Percentiles rank a stretch among this genome's conserved stretches.
These are phyloP conservation scores for Boletellus sp. DNA, from an alignment of 768 basidiomycete species.

Conservation along the genomic window DNA sequence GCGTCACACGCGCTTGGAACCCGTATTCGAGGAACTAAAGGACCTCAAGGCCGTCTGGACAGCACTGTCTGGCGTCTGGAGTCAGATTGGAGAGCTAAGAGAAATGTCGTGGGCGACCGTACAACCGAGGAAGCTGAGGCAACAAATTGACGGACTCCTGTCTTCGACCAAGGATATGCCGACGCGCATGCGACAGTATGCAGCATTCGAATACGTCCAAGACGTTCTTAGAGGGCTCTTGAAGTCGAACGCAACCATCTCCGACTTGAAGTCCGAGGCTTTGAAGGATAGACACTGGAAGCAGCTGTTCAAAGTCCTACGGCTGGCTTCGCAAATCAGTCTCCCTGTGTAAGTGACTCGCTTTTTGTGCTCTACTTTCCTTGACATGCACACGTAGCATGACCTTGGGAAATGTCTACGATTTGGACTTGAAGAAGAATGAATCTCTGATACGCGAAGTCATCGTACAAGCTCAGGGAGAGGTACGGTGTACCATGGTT, in stretches of 20 bases:
- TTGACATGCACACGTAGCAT: constrained; percentile 49
- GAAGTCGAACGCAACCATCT: constrained; percentile 87
- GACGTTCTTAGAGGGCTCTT: constrained; percentile 81
- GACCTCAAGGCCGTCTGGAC: constrained; percentile 99
- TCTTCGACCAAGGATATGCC: constrained; percentile 98
- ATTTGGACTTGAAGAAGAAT: constrained; percentile 92
- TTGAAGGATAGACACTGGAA: constrained; percentile 98
- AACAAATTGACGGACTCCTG: constrained; percentile 88
- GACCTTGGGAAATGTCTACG: constrained; percentile 95
- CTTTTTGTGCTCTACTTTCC: constrained; percentile 7
- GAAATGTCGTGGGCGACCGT: constrained; percentile 90
- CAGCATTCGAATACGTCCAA: constrained; percentile 97
- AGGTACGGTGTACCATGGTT: constrained; percentile 45
- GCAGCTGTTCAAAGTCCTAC: constrained; percentile 87
- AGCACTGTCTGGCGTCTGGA: constrained; percentile 96
- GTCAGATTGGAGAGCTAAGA: constrained; percentile 81
- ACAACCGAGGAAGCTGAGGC: constrained; percentile 91
- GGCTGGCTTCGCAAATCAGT: constrained; percentile 69
- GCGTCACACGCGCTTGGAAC: constrained; percentile 86
- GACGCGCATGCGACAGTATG: constrained; percentile 97
- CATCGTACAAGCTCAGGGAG: constrained; percentile 95
- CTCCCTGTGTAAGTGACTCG: constrained; percentile 57
- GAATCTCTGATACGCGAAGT: constrained; percentile 90
- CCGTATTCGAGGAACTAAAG: constrained; percentile 90
- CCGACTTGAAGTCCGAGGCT: constrained; percentile 94